phyloP scores from a whole-genome alignment of 495 filamentous ascomycete species.

The Neurospora discreta region DNA sequence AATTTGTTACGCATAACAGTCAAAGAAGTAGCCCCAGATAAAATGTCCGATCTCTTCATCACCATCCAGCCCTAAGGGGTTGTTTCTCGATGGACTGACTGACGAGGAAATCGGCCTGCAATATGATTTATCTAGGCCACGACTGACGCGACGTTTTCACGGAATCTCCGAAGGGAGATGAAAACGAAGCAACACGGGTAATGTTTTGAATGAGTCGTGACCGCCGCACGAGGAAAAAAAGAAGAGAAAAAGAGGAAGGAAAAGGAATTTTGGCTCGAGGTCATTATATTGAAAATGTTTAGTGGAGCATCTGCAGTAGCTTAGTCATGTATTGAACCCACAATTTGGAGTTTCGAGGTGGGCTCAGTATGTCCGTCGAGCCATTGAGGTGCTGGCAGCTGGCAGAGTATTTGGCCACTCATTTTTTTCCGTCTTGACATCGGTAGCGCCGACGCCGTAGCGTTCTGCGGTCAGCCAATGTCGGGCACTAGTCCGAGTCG shows the following conservation, averaged over 20 bases:
- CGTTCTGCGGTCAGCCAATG: not conserved
- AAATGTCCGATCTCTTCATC: constrained; percentile 35
- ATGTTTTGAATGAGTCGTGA: constrained; percentile 29
- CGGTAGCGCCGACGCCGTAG: not conserved
- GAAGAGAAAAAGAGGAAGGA: constrained; percentile 15
- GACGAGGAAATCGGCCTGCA: constrained; percentile 30
- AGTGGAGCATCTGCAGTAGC: not conserved
- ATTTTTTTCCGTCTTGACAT: not conserved
- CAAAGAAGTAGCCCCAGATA: constrained; percentile 1
- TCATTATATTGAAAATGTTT: constrained; percentile 5
- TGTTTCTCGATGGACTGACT: constrained; percentile 29
- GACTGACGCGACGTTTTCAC: constrained; percentile 37
- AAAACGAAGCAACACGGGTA: constrained; percentile 39
- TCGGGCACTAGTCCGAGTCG: not conserved
- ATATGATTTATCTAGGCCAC: constrained; percentile 37
- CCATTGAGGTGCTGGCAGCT: not conserved
- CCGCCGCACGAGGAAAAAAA: constrained; percentile 23
- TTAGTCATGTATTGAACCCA: constrained; percentile 1
- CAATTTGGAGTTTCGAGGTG: not conserved
- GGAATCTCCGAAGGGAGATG: constrained; percentile 19
- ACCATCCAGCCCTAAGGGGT: constrained; percentile 32
- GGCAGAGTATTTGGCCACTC: not conserved
- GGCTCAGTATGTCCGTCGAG: not conserved
- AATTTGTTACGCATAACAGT: not conserved
- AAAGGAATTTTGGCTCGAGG: constrained; percentile 6